Conservation (phyloP, 2,329 filamentous ascomycete species). For the Chrysosporium keratinophilum region DNA sequence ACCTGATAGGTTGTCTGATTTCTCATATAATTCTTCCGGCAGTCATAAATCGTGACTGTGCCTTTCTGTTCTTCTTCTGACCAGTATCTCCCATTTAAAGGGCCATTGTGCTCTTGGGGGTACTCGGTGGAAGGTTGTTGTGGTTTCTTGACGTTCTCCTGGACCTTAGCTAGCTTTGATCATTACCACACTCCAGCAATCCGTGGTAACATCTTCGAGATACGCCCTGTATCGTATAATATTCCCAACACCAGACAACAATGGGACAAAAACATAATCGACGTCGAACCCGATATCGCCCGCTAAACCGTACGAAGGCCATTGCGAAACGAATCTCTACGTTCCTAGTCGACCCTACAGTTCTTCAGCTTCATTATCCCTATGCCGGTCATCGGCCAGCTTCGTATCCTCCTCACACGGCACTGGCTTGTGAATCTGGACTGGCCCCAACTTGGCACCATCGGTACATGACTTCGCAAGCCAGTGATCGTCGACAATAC, state of each 20-base stretch:
- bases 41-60: not conserved
- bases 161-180: too few species aligned
- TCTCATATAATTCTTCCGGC: constrained; percentile 7
- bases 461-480: constrained; percentile 15
- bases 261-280: constrained; percentile 42
- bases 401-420: not conserved
- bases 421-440: not conserved
- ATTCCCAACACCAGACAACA: not conserved
- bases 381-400: not conserved
- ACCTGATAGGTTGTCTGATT: constrained; percentile 6
- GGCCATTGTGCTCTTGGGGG: constrained; percentile 7
- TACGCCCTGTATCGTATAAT: not conserved
- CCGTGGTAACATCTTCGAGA: not conserved
- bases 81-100: constrained; percentile 10
- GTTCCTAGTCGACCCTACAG: constrained; percentile 15
- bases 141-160: not conserved
- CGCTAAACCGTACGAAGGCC: constrained; percentile 26
- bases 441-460: constrained; percentile 5
- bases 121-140: constrained; percentile 7
- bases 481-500: constrained; percentile 17
- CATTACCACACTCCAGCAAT: not conserved
- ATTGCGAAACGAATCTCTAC: constrained; percentile 15
- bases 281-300: constrained; percentile 36
- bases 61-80: not conserved
- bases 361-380: not conserved